Evolutionary conservation across 2,329 filamentous ascomycete genomes (phyloP), one percentile per base, ranked within the genome.

Genomic region (Exophiala sp.): DNA sequence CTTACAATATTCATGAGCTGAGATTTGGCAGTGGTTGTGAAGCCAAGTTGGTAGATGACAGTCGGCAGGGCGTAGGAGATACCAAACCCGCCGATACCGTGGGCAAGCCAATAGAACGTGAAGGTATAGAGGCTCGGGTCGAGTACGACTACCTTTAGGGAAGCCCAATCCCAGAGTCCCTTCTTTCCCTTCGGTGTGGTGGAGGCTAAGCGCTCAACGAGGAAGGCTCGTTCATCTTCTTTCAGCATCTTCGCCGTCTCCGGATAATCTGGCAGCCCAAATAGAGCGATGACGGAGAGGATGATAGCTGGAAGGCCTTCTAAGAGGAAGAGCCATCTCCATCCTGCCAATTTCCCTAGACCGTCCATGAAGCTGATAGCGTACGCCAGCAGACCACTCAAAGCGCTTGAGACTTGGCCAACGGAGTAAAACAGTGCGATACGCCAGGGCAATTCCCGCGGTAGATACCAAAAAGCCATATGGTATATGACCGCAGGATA

Each of bases 381-480:
- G 0, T 80, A 80, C 2, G 75, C 81, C 39, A 84, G 74, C 2
- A 84, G 72, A 0, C 80, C 79, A 0, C 79, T 82, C 62, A 84
- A 83, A 47, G 80, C 79, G 50, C 80, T 81, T 45, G 80, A 81
- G 58, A 83, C 76, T 59, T 83, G 75, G 62, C 81, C 82, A 2
- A 81, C 78, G 57, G 79, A 80, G 68, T 83, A 80, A 45, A 84
- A 70, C 24, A 75, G 70, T 66, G 83, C 83, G 0, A 84, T 72
- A 80, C 81, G 71, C 53, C 71, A 71, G 11, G 77, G 76, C 57
- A 84, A 63, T 67, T 83, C 80, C 39, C 77, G 75, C 40, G 82
- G 75, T 1, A 82, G 86, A 67, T 87, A 87, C 78, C 83, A 87
- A 61, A 84, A 83, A 0, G 81, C 83, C 21, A 87, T 73, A 41